A percentile compares a stretch with the other conserved stretches of the same genome.
Evolutionary conservation across 2,329 filamentous ascomycete species (phyloP).

Genomic region (Sporothrix protearum): DNA sequence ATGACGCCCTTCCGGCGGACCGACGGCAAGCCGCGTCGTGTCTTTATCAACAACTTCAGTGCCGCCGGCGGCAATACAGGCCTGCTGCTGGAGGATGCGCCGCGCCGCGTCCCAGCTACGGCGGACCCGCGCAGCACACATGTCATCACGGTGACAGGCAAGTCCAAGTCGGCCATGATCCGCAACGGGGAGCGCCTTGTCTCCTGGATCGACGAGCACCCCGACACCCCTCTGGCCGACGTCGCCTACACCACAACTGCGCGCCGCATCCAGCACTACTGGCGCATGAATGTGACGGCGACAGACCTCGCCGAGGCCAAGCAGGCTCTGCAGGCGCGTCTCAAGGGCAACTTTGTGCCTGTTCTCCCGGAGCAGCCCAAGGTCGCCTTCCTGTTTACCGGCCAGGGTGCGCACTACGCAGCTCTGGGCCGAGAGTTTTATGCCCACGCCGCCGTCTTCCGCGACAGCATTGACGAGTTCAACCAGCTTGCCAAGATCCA

Average conservation of each 20-base stretch:
- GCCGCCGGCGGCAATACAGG: slow-evolving; percentile 70
- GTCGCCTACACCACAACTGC: slow-evolving; percentile 68
- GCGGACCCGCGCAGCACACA: slow-evolving; percentile 55
- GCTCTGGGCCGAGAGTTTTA: slow-evolving; percentile 52
- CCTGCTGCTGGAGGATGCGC: slow-evolving; percentile 61
- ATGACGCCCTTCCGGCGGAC: slow-evolving; percentile 49
- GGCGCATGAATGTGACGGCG: slow-evolving; percentile 50
- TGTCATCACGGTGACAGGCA: slow-evolving; percentile 57
- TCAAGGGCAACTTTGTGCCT: slow-evolving; percentile 44
- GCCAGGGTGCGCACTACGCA: slow-evolving; percentile 55
- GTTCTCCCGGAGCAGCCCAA: slow-evolving; percentile 45
- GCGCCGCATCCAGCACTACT: slow-evolving; percentile 58
- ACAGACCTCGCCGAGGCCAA: slow-evolving; percentile 43
- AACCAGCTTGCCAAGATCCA: slow-evolving; percentile 50
- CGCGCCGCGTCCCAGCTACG: slow-evolving; percentile 35
- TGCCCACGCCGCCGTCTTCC: slow-evolving; percentile 46
- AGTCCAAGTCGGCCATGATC: slow-evolving; percentile 54
- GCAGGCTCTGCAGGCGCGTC: slow-evolving; percentile 41
- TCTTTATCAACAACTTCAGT: slow-evolving; percentile 66
- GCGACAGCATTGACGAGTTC: slow-evolving; percentile 54
- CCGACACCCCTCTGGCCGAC: slow-evolving; percentile 52
- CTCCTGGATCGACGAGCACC: slow-evolving; percentile 50
- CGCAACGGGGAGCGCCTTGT: slow-evolving; percentile 56
- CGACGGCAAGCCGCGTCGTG: slow-evolving; percentile 45
- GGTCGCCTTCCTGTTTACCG: slow-evolving; percentile 54